Percentiles rank a stretch among this genome's conserved stretches.
These are phyloP conservation scores for Schwanniomyces sp. DNA, from an alignment of 805 yeast genomes.

Conservation along the genomic window DNA sequence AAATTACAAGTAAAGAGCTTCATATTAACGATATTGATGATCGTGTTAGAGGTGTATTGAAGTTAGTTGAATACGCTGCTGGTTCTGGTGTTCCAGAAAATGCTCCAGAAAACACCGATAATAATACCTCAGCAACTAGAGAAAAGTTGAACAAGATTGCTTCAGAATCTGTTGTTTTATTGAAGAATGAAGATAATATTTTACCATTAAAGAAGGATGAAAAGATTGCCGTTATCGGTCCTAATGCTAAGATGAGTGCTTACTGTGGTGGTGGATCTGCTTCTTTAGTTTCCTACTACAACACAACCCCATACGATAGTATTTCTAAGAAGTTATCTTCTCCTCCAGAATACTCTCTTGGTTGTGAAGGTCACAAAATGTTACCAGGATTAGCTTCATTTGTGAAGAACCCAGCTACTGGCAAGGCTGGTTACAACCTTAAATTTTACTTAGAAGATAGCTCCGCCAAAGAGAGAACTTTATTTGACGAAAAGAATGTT, in stretches of 20 bases:
- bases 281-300: conserved; percentile 22
- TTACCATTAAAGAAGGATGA: conserved; percentile 32
- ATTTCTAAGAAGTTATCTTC: conserved; percentile 13
- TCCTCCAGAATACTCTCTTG: conserved; percentile 25
- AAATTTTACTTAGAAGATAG: conserved; percentile 19
- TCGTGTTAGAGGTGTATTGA: conserved; percentile 25
- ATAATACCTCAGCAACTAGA: conserved; percentile 24
- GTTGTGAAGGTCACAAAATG: conserved; percentile 27
- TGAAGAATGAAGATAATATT: conserved; percentile 25
- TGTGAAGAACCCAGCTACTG: conserved; percentile 19
- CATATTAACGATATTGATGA: conserved; percentile 23
- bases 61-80: conserved; percentile 21
- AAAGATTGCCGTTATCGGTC: conserved; percentile 30
- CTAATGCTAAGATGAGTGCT: conserved; percentile 28
- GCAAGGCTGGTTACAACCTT: conserved; percentile 21
- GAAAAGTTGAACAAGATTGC: conserved; percentile 20
- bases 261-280: conserved; percentile 38
- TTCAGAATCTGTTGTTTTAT: conserved; percentile 25
- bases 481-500: conserved; percentile 17
- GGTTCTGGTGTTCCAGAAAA: conserved; percentile 19
- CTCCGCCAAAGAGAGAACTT: not conserved
- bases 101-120: conserved; percentile 18
- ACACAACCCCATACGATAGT: conserved; percentile 24
- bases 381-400: conserved; percentile 26
- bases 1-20: conserved; percentile 25